These are phyloP conservation scores for Xylaria sp. DNA, from an alignment of 2,329 filamentous ascomycete genomes.

Conservation along the genomic window DNA sequence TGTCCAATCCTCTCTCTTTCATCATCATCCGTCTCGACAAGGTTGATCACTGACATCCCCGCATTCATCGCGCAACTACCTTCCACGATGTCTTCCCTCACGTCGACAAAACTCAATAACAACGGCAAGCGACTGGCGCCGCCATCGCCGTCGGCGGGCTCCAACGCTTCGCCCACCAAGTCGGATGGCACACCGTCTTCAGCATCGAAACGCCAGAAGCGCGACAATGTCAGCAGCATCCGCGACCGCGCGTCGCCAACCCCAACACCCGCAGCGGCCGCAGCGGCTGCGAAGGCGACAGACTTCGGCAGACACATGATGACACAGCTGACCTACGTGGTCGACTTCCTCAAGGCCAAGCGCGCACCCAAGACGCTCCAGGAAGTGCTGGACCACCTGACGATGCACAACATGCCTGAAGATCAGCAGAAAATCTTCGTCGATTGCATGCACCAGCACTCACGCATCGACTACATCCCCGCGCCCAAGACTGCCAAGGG, in stretches of 20 bases:
- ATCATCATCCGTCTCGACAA: constrained; percentile 30
- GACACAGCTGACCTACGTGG: constrained; percentile 88
- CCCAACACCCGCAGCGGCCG: constrained; percentile 50
- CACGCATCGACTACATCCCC: constrained; percentile 67
- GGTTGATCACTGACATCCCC: background rate
- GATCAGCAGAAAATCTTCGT: constrained; percentile 72
- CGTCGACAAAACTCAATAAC: constrained; percentile 69
- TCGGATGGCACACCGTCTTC: constrained; percentile 45
- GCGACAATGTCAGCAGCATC: constrained; percentile 53
- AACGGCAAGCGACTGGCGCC: constrained; percentile 65
- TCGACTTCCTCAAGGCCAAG: constrained; percentile 82
- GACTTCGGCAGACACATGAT: constrained; percentile 83
- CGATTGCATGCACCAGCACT: constrained; percentile 74
- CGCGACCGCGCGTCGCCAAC: constrained; percentile 43
- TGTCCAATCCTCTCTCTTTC: constrained; percentile 33
- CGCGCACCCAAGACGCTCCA: constrained; percentile 75
- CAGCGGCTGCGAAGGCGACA: constrained; percentile 66
- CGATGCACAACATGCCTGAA: constrained; percentile 71
- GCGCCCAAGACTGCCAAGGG: constrained; percentile 51
- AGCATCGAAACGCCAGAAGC: constrained; percentile 67
- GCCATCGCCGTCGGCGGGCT: constrained; percentile 68
- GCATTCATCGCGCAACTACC: constrained; percentile 38
- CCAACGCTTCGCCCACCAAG: constrained; percentile 65
- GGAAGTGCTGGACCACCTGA: constrained; percentile 84
- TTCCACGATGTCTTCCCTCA: constrained; percentile 71